These are phyloP conservation scores for Citeromyces matritensis DNA, from an alignment of 805 yeast species.

Conservation along the genomic window DNA sequence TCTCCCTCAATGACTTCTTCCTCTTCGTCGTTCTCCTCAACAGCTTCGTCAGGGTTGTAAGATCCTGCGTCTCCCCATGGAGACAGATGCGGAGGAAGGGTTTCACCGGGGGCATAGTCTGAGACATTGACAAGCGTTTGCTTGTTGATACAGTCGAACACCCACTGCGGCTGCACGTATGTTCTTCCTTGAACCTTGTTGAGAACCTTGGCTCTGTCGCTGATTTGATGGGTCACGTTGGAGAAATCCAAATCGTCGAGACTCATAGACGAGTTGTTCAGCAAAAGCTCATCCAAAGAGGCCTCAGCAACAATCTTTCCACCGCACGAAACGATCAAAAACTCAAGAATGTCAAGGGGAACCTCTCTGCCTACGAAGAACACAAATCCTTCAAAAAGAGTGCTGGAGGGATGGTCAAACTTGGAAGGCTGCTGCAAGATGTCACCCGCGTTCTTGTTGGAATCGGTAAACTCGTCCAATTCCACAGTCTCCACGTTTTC, in stretches of 20 bases:
- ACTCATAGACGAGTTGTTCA: too few relatives aligned
- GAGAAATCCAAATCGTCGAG: conserved; percentile 41
- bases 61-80: conserved; percentile 98
- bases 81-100: conserved; percentile 90
- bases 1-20: conserved; percentile 32
- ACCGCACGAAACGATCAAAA: conserved; percentile 74
- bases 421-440: conserved; percentile 56
- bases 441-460: conserved; percentile 52
- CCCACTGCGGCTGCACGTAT: conserved; percentile 96
- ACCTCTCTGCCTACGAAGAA: conserved; percentile 94
- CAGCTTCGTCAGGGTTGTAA: conserved; percentile 64
- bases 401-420: conserved; percentile 41
- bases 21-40: conserved; percentile 21
- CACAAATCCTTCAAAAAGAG: conserved; percentile 56
- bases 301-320: conserved; percentile 80
- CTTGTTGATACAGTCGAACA: conserved; percentile 82
- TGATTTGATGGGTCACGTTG: conserved; percentile 80
- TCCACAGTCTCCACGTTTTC: conserved; percentile 27
- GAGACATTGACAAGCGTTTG: conserved; percentile 61
- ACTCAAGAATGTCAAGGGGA: conserved; percentile 81
- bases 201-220: conserved; percentile 76
- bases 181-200: conserved; percentile 82
- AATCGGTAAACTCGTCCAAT: conserved; percentile 62
- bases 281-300: conserved; percentile 58
- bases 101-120: conserved; percentile 84